Base-by-base conservation (phyloP, 805 yeast genomes). In the Starmerella khaoyaiensis region DNA sequence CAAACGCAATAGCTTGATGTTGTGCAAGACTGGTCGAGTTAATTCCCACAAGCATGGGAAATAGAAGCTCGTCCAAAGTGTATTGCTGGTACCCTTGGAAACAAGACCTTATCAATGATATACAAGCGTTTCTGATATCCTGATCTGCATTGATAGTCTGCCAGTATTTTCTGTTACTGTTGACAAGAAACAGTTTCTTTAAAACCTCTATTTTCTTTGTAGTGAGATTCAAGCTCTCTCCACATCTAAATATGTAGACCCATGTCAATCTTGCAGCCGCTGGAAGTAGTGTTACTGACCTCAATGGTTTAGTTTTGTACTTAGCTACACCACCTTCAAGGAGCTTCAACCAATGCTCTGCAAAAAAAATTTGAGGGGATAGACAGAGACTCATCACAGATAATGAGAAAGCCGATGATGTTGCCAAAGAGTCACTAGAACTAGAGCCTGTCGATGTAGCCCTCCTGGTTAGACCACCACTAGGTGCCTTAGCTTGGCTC, bases 191-290 rank as follows among this genome's bases (percentile, higher is more conserved):
- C 4, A 71, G 44, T 33, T 69, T 68, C 40, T 77, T 73, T 23
- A 90, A 59, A 2, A 60, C 52, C 40, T 79, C 93, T 34, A 90
- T 64, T 38, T 76, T 77, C 50, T 84, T 76, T 3, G 86, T 74
- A 0, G 94, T 84, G 41, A 80, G 77, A 54, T 87, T 90, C 48
- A 87, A 61, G 0, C 96, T 79, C 48, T 93, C 98, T 0, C 93
- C 72, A 46, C 84, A 74, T 44, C 97, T 65, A 57, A 76, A 82
- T 18, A 84, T 61, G 53, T 80, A 90, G 0, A 86, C 93, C 98
- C 98, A 90, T 0, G 81, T 58, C 22, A 93, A 62, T 40, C 95
- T 62, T 0, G 93, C 68, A 3, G 78, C 59, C 39, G 86, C 75
- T 0, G 72, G 71, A 12, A 80, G 67, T 29, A 74, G 68, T 3